Evolutionary conservation across 495 filamentous ascomycete genomes (phyloP).

Genomic region (Penicillium soppii): DNA sequence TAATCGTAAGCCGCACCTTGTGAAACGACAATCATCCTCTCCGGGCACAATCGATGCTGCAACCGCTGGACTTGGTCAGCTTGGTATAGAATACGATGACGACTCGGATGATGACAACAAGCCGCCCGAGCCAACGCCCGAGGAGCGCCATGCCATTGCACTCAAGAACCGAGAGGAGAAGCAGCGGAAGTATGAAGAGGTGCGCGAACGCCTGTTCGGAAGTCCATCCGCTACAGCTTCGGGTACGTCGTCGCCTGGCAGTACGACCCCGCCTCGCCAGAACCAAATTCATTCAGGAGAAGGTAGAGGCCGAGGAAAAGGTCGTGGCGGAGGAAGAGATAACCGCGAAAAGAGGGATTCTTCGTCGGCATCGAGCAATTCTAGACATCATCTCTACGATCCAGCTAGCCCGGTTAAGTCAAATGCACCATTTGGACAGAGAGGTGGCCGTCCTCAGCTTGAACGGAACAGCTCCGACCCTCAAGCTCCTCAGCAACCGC

Average conservation of each 20-base stretch:
- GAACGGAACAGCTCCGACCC: conserved; percentile 40
- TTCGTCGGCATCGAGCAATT: conserved; percentile 43
- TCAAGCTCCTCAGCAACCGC: conserved; percentile 53
- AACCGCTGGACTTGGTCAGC: conserved; percentile 56
- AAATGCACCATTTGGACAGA: conserved; percentile 51
- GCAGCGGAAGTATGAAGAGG: conserved; percentile 84
- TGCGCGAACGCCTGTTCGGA: conserved; percentile 79
- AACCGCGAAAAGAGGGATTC: conserved; percentile 47
- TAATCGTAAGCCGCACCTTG: conserved; percentile 71
- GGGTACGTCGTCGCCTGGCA: conserved; percentile 58
- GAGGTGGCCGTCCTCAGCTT: conserved; percentile 42
- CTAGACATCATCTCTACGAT: conserved; percentile 68
- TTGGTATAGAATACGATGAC: conserved; percentile 59
- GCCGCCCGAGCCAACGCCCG: conserved; percentile 57
- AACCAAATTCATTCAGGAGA: conserved; percentile 29
- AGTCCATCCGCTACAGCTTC: conserved; percentile 47
- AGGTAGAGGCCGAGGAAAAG: conserved; percentile 39
- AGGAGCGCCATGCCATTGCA: conserved; percentile 71
- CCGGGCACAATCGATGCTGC: conserved; percentile 38
- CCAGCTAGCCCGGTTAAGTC: conserved; percentile 65
- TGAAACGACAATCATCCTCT: conserved; percentile 31
- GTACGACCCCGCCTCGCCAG: conserved; percentile 61
- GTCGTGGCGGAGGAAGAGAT: conserved; percentile 36
- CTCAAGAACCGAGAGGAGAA: conserved; percentile 81
- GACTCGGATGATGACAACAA: conserved; percentile 64